Evolutionary conservation across 2,329 filamentous ascomycete species (phyloP).

Genomic region (Trichoderma lentiforme): DNA sequence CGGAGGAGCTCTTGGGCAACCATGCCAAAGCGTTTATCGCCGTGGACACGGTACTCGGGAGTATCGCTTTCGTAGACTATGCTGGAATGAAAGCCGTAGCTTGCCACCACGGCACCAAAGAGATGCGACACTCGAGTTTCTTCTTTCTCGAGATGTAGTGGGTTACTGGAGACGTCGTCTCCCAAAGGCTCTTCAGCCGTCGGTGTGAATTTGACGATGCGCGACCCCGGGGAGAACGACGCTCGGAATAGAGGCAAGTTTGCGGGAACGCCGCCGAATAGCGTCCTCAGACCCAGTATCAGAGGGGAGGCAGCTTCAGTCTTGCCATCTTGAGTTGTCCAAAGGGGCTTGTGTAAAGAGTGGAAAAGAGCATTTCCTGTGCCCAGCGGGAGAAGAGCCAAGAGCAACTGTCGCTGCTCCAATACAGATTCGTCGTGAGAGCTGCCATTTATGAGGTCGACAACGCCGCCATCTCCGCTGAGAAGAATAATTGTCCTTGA

Average conservation of each 20-base stretch:
- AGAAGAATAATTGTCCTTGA: conserved; percentile 66
- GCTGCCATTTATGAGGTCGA: conserved; percentile 73
- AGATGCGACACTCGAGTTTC: conserved; percentile 40
- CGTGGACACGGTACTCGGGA: conserved; percentile 71
- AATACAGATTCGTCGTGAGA: neutral
- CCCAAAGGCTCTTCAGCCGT: neutral
- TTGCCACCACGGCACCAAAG: conserved; percentile 79
- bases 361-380: conserved; percentile 65
- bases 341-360: conserved; percentile 57
- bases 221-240: conserved; percentile 57
- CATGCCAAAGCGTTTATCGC: conserved; percentile 76
- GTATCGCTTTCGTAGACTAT: conserved; percentile 92
- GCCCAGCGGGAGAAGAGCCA: conserved; percentile 58
- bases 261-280: conserved; percentile 55
- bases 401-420: conserved; percentile 35
- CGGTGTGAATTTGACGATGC: conserved; percentile 38
- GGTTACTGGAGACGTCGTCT: neutral
- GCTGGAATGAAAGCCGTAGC: conserved; percentile 85
- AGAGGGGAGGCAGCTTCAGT: conserved; percentile 34
- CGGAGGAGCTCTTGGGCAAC: conserved; percentile 73
- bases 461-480: conserved; percentile 82
- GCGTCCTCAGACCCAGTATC: conserved; percentile 51
- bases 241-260: conserved; percentile 62
- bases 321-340: conserved; percentile 33
- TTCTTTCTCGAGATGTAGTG: conserved; percentile 24